Evolutionary conservation across 1,139 yeast species (phyloP), one percentile per base, ranked within the genome.

Genomic region (Lodderomyces parapsilosis): DNA sequence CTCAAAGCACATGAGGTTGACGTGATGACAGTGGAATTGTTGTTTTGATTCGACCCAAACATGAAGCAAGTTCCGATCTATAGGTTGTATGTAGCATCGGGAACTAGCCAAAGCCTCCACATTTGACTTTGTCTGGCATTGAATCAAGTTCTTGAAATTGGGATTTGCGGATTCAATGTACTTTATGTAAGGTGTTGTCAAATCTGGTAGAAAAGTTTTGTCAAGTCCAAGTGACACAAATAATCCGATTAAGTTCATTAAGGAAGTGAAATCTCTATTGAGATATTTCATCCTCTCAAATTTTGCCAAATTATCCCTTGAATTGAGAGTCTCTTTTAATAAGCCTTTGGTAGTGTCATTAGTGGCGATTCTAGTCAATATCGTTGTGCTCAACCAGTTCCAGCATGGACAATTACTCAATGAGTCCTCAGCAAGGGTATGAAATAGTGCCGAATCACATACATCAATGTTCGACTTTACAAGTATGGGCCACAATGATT

Each of bases 141-240:
- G 55, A 22, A 49, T 52, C n/a, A 53, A 32, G 25, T 55, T 53
- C 22, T 43, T 50, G 17, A 57, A 53, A 3, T 42, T 40, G 2
- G 55, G 48, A 38, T 54, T 55, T 8, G 33, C 14, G 4, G 43
- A 23, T 33, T 49, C 39, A 7, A 56, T 49, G 31, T 49, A 55
- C 22, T 36, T 28, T n/a, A 55, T 31, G 7, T 44, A 36, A 2
- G 47, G 46, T 2, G 24, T 6, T n/a, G 32, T 18, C 22, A 43
- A 43, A 17, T 38, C 36, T 5, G 43, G 42, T 8, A 47, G 35
- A 31, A 46, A 46, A 14, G 25, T 15, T 9, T 23, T 8, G 17
- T 33, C 40, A 1, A 45, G 22, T 3, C 35, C 31, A 11, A 50
- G 39, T 5, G 35, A 15, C 2, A 34, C 22, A 22, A 47, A 27